Percentiles rank a stretch among this genome's conserved stretches.
Conservation (phyloP, 805 yeast genomes). For the Monosporozyma unispora region DNA sequence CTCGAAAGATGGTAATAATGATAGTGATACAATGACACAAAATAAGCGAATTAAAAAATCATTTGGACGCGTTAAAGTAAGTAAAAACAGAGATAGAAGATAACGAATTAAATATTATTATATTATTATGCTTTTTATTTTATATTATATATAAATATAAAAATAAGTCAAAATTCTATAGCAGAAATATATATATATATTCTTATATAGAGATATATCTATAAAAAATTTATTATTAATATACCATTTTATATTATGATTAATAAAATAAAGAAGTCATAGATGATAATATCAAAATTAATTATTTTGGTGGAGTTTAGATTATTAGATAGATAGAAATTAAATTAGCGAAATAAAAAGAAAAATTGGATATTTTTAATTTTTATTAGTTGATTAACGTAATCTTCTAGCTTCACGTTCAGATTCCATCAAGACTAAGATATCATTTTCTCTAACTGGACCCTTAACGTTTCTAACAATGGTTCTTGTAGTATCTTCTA, state of each 20-base stretch:
- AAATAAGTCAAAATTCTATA: background rate
- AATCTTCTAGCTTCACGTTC: constrained; percentile 99
- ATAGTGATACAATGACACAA: background rate
- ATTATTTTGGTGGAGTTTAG: too few relatives aligned
- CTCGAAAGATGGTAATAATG: background rate
- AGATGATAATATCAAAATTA: background rate
- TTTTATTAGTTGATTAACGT: constrained; percentile 49
- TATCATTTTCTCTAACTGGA: constrained; percentile 96
- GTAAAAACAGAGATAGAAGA: background rate
- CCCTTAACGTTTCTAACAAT: constrained; percentile 97
- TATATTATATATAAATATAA: background rate
- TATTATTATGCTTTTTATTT: background rate
- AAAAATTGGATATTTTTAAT: background rate
- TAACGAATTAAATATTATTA: background rate
- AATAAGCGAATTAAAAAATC: background rate
- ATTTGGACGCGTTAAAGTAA: background rate
- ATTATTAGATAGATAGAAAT: background rate
- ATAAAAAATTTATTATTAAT: background rate
- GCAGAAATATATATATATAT: background rate
- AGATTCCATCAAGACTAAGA: constrained; percentile 98
- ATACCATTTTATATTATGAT: background rate
- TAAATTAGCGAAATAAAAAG: background rate
- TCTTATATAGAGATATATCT: background rate
- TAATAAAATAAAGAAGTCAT: background rate
- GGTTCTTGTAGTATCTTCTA: constrained; percentile 90